Percentiles rank a stretch among this genome's conserved stretches.
Evolutionary conservation across 1,139 yeast species (phyloP).

Genomic region (Tardiomyces digboiensis): DNA sequence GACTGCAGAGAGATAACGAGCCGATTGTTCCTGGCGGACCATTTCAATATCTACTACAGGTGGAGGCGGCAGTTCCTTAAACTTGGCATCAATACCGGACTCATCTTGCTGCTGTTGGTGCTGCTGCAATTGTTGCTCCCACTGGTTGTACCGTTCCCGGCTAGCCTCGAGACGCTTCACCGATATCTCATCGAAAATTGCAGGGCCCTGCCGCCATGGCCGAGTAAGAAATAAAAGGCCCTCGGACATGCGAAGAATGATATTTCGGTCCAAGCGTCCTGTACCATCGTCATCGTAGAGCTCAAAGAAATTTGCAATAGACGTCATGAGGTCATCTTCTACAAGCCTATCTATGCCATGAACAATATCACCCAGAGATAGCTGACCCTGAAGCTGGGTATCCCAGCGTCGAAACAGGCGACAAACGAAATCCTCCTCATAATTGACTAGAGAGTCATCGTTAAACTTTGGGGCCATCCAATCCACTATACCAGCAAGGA

Average conservation of each 20-base stretch:
- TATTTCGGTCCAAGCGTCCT: constrained; percentile 67
- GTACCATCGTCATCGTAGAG: constrained; percentile 56
- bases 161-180: neutral
- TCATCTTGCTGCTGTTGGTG: constrained; percentile 12
- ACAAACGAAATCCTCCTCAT: constrained; percentile 39
- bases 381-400: constrained; percentile 38
- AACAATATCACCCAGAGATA: constrained; percentile 62
- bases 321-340: constrained; percentile 67
- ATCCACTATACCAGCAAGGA: constrained; percentile 73
- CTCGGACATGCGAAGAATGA: constrained; percentile 76
- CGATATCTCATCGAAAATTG: constrained; percentile 7
- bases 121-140: constrained; percentile 10
- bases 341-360: constrained; percentile 62
- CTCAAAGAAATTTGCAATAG: constrained; percentile 70
- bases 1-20: constrained; percentile 78
- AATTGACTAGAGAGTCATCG: constrained; percentile 12
- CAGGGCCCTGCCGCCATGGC: constrained; percentile 37
- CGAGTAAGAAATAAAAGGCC: constrained; percentile 73
- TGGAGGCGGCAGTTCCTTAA: neutral
- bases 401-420: constrained; percentile 72
- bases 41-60: constrained; percentile 27
- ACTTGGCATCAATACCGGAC: neutral
- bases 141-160: neutral
- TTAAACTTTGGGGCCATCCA: constrained; percentile 41
- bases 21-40: constrained; percentile 62